These are phyloP conservation scores for Boletus subcaerulescens DNA, from an alignment of 768 basidiomycete species.

Conservation along the genomic window DNA sequence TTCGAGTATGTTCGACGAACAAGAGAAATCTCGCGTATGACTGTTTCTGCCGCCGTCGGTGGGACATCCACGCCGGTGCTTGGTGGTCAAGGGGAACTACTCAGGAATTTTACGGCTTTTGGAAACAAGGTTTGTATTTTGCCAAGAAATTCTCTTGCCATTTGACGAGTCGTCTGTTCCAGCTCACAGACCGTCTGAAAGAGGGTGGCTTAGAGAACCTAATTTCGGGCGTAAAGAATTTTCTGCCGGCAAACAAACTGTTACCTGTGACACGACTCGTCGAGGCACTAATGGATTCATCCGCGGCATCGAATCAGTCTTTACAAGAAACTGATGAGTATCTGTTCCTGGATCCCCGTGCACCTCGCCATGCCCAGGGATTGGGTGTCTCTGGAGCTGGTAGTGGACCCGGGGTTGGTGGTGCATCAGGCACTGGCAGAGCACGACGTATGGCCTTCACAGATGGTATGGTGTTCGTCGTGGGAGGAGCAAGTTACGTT, in stretches of 20 bases:
- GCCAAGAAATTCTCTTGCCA: not conserved
- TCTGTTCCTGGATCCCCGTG: slow-evolving; percentile 88
- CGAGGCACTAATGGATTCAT: slow-evolving; percentile 97
- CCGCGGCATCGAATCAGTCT: slow-evolving; percentile 90
- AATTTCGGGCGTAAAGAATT: slow-evolving; percentile 97
- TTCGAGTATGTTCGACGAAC: slow-evolving; percentile 93
- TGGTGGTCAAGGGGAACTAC: slow-evolving; percentile 80
- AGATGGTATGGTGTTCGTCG: slow-evolving; percentile 90
- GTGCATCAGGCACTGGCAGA: slow-evolving; percentile 35
- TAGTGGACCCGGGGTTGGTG: slow-evolving; percentile 41
- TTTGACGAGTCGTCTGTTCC: slow-evolving; percentile 1
- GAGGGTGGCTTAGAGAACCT: slow-evolving; percentile 97
- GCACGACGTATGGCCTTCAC: slow-evolving; percentile 70
- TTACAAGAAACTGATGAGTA: slow-evolving; percentile 96
- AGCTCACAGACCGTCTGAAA: slow-evolving; percentile 92
- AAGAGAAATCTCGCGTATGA: slow-evolving; percentile 92
- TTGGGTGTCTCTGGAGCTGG: slow-evolving; percentile 45
- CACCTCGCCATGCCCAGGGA: slow-evolving; percentile 55
- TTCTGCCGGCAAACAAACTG: slow-evolving; percentile 92
- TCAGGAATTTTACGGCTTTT: slow-evolving; percentile 90
- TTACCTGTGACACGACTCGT: slow-evolving; percentile 88
- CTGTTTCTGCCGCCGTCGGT: slow-evolving; percentile 58
- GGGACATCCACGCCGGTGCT: slow-evolving; percentile 65
- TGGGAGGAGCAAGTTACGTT: slow-evolving; percentile 95
- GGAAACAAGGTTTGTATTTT: slow-evolving; percentile 70